Conservation (phyloP, 2,329 filamentous ascomycete species). For the Rhynchosporium agropyri region DNA sequence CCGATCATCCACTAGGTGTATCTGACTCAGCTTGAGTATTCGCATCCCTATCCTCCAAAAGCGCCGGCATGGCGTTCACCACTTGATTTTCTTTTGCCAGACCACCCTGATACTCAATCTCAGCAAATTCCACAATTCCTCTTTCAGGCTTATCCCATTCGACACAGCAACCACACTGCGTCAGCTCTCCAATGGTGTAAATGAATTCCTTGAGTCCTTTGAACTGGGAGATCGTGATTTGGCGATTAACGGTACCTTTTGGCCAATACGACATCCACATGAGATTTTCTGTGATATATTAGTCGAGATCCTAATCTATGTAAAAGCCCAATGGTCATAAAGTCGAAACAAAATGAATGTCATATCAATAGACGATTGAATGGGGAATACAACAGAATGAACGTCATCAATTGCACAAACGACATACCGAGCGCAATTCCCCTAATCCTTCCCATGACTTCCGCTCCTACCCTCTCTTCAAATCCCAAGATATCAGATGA, state of each 20-base stretch:
- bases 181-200: neutral
- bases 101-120: neutral
- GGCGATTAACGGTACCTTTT: neutral
- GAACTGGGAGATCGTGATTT: constrained; percentile 7
- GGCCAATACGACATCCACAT: constrained; percentile 10
- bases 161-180: constrained; percentile 10
- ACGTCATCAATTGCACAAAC: neutral
- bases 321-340: too few relatives aligned
- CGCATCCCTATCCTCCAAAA: neutral
- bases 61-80: neutral
- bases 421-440: constrained; percentile 3
- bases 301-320: too few relatives aligned
- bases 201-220: constrained; percentile 5
- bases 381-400: neutral
- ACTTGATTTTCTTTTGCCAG: neutral
- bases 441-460: constrained; percentile 3
- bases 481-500: neutral
- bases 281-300: neutral
- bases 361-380: neutral
- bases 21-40: neutral
- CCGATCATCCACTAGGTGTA: neutral
- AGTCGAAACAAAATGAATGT: neutral
- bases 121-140: constrained; percentile 3
- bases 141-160: neutral
- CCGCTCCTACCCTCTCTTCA: neutral